Base-by-base conservation (phyloP, 108 stramenopile genomes). In the Pseudonitzschia delicatissima region DNA sequence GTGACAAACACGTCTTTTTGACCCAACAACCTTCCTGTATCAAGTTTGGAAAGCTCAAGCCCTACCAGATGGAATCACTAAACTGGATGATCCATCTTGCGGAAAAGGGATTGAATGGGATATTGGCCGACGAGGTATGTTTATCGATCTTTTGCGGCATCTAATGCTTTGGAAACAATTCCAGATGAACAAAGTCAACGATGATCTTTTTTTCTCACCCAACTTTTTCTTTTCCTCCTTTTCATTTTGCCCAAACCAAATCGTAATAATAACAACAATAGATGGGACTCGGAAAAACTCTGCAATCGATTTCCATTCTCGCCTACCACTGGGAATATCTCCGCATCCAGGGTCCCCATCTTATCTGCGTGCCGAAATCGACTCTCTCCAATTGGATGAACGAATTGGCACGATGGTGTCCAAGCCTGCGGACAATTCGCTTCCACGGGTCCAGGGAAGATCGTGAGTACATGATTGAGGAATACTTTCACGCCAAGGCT, bases 311-410 rank as follows among this genome's bases (percentile, higher is more conserved):
- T 52, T 81, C 93, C n/a, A 96, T 98, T 65, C 66, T 99, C 33
- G 89, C 90, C 4, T 94, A 96, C 63, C 80, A 90, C 62, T 87
- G 67, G 42, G 87, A 91, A 69, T 85, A 78, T 70, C 67, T 75
- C 55, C 77, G 73, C 42, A 72, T 87, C 21, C 82, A 85, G 61
- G 95, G 95, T n/a, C 95, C 95, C 1, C 98, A 98, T 81, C 71
- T 99, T 21, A 85, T 99, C 62, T 85, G 93, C 66, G 98, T 99
- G 7, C 99, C 99, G 15, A 98, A 98, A 82, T 94, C 94, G 5
- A 98, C 98, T 5, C 87, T 99, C 29, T 87, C 90, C 74, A 98
- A 98, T 71, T 99, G 99, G 99, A 91, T 92, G 87, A 98, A 98
- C 71, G 99, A 99, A 80, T 68, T 99, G 25, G 71, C 75, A 29